Conservation (phyloP, 2,329 filamentous ascomycete genomes). For the Eutypella sp. region DNA sequence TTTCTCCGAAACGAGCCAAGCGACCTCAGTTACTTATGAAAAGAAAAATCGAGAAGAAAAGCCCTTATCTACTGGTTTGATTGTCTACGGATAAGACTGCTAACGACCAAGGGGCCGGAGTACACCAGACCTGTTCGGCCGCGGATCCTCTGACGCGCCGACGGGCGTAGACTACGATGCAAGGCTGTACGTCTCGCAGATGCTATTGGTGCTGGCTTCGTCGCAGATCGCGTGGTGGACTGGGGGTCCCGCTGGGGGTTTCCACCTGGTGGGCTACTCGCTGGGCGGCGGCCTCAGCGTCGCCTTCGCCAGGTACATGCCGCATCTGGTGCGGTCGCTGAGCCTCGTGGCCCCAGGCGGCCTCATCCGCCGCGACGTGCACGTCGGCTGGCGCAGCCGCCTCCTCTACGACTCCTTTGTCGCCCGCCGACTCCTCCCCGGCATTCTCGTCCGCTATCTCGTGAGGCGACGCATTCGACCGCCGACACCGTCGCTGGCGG, state of each 20-base stretch:
- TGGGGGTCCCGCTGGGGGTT: conserved; percentile 41
- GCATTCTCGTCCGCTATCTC: too few species aligned
- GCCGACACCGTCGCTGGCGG: too few species aligned
- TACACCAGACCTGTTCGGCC: too few species aligned
- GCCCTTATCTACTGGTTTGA: too few species aligned
- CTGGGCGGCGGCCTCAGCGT: conserved; percentile 71
- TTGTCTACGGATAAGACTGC: too few species aligned
- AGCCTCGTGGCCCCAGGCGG: conserved; percentile 62
- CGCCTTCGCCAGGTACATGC: conserved; percentile 65
- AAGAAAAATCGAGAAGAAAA: too few species aligned
- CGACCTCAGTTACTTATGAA: too few species aligned
- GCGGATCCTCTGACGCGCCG: conserved; percentile 72
- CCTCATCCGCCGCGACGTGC: conserved; percentile 48
- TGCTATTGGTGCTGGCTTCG: conserved; percentile 60
- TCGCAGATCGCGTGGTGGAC: conserved; percentile 52
- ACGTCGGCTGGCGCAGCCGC: neutral
- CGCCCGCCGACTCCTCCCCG: too few species aligned
- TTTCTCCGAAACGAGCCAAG: too few species aligned
- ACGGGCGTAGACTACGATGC: conserved; percentile 54
- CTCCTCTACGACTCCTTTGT: too few species aligned
- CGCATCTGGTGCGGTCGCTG: conserved; percentile 57
- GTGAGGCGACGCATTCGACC: too few species aligned
- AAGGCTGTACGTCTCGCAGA: conserved; percentile 60
- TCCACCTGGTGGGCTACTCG: conserved; percentile 74
- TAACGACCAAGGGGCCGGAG: too few species aligned